phyloP scores from a whole-genome alignment of 2,329 filamentous ascomycete genomes.

The Juglanconis oblonga region DNA sequence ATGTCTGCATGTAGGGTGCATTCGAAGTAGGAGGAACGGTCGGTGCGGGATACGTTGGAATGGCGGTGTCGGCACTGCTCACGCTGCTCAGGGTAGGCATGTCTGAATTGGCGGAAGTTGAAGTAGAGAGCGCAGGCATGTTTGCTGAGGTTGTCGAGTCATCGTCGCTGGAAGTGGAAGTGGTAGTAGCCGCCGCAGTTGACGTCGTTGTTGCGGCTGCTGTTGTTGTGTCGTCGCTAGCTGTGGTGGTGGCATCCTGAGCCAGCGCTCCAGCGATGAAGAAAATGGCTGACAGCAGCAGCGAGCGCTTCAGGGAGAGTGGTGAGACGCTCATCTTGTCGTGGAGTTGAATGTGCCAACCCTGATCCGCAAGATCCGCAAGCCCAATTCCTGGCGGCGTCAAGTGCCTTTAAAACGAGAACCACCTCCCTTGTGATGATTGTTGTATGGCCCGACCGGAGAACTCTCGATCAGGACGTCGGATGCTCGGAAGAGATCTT shows the following conservation, averaged over 20 bases:
- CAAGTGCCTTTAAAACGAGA: no score
- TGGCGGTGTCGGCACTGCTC: conserved; percentile 26
- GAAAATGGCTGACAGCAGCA: conserved; percentile 28
- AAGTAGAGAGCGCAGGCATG: conserved; percentile 12
- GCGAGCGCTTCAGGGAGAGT: conserved; percentile 30
- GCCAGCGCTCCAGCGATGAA: conserved; percentile 26
- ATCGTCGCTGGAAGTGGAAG: conserved; percentile 3
- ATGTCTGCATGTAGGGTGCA: conserved; percentile 90
- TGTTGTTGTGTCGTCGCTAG: conserved; percentile 13
- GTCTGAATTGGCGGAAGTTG: conserved; percentile 2
- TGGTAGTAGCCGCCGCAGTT: conserved; percentile 7
- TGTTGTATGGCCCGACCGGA: background rate
- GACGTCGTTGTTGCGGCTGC: conserved; percentile 11
- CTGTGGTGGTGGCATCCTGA: conserved; percentile 20
- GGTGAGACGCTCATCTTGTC: conserved; percentile 27
- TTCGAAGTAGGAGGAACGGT: conserved; percentile 77
- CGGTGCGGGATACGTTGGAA: conserved; percentile 64
- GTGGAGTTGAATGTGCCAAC: background rate
- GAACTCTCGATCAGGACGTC: background rate
- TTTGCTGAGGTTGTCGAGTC: background rate
- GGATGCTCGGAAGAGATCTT: background rate
- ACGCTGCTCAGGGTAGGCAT: conserved; percentile 23
- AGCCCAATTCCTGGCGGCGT: no score
- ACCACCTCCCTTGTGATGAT: background rate
- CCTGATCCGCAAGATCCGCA: background rate